Evolutionary conservation across 768 basidiomycete genomes (phyloP).

Genomic region (Psilocybe cubensis): DNA sequence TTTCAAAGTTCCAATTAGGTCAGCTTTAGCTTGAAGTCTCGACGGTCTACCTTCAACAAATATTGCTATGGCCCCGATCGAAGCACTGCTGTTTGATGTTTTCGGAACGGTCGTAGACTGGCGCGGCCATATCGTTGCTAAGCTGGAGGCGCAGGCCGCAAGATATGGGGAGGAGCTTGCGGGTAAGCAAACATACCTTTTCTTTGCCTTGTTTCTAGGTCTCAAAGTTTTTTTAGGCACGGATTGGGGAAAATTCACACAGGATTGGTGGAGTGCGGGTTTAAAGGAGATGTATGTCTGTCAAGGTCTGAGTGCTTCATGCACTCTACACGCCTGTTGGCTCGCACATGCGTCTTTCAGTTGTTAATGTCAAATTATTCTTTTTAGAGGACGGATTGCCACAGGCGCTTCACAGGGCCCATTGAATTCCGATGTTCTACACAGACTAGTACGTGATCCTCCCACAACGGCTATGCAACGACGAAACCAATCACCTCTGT

Average conservation of each 20-base stretch:
- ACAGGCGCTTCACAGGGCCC: slow-evolving; percentile 49
- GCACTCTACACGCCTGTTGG: no score
- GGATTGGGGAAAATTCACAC: slow-evolving; percentile 54
- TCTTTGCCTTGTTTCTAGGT: neutral
- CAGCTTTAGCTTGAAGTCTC: slow-evolving; percentile 49
- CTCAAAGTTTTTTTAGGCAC: slow-evolving; percentile 1
- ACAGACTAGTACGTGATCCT: slow-evolving; percentile 49
- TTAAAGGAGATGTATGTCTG: slow-evolving; percentile 41
- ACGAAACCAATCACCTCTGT: neutral
- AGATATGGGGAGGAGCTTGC: slow-evolving; percentile 25
- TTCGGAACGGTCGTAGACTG: slow-evolving; percentile 58
- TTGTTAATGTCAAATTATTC: neutral
- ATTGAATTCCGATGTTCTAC: slow-evolving; percentile 57
- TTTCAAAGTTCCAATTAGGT: no score
- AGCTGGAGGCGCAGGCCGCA: slow-evolving; percentile 31
- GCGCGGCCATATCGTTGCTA: slow-evolving; percentile 35
- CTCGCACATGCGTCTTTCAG: neutral
- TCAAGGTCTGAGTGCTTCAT: neutral
- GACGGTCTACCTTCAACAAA: slow-evolving; percentile 54
- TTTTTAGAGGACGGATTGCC: slow-evolving; percentile 45
- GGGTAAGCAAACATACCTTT: slow-evolving; percentile 16
- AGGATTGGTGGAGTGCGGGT: slow-evolving; percentile 62
- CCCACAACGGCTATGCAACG: neutral
- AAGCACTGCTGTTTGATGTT: slow-evolving; percentile 51
- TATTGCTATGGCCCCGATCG: slow-evolving; percentile 27